Percentiles rank a stretch among this genome's conserved stretches.
Conservation (phyloP, 1,284 basidiomycete genomes). For the Pseudozyma sp. region DNA sequence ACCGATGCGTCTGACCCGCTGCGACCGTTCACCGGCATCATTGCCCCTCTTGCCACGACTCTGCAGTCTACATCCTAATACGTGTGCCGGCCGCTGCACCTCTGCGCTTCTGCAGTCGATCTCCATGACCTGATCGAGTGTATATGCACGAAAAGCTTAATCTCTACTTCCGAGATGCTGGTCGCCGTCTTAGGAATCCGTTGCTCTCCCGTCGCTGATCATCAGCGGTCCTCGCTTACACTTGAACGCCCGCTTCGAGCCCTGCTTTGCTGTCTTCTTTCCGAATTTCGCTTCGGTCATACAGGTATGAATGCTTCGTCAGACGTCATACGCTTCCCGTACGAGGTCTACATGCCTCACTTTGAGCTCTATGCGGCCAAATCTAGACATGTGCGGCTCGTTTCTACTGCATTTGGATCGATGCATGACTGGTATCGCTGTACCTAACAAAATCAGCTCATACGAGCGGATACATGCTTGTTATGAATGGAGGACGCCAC, state of each 20-base stretch:
- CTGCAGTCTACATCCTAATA: slow-evolving; percentile 5
- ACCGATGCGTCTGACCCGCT: slow-evolving; percentile 11
- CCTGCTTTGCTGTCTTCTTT: background rate
- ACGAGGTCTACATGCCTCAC: background rate
- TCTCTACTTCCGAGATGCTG: slow-evolving; percentile 15
- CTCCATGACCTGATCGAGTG: background rate
- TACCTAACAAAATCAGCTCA: background rate
- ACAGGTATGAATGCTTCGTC: background rate
- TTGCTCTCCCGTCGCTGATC: background rate
- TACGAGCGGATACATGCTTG: background rate
- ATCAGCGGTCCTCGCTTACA: background rate
- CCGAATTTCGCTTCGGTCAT: background rate
- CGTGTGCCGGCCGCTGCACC: slow-evolving; percentile 6
- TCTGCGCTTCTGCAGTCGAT: slow-evolving; percentile 8
- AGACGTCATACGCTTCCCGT: slow-evolving; percentile 16
- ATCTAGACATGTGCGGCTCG: slow-evolving; percentile 21
- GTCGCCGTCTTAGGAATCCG: slow-evolving; percentile 6
- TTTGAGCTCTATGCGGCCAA: background rate
- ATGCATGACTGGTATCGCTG: slow-evolving; percentile 8
- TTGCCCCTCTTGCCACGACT: background rate
- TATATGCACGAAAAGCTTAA: slow-evolving; percentile 32
- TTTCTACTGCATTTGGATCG: background rate
- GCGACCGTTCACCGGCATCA: too few species aligned
- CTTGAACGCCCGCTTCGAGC: background rate
- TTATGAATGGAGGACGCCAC: background rate